Conservation (phyloP, 2,329 filamentous ascomycete species). For the Ophiocordyceps camponoti-rufipedis region DNA sequence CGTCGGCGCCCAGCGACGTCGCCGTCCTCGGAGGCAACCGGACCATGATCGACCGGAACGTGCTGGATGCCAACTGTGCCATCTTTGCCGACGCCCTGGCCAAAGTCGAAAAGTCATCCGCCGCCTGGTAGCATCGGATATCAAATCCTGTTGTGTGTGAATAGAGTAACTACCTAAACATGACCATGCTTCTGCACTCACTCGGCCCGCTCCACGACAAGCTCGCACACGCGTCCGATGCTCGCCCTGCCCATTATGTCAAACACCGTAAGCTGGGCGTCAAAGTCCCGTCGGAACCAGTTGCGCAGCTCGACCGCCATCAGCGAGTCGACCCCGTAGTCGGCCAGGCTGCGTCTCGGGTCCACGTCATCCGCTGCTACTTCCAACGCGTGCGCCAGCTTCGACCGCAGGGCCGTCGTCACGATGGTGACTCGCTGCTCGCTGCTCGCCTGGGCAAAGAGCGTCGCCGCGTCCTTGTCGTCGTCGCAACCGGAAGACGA, state of each 20-base stretch:
- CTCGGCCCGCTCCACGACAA: background rate
- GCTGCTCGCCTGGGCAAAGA: background rate
- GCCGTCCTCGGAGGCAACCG: conserved; percentile 5
- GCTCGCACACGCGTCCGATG: background rate
- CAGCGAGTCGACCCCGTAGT: conserved; percentile 6
- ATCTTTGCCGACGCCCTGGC: conserved; percentile 4
- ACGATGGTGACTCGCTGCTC: background rate
- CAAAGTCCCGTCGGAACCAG: conserved; percentile 6
- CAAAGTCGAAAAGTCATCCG: conserved; percentile 14
- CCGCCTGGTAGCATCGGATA: background rate
- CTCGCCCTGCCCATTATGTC: conserved; percentile 3
- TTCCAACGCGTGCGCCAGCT: background rate
- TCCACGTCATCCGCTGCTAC: conserved; percentile 1
- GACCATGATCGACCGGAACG: conserved; percentile 4
- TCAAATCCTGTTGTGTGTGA: no score
- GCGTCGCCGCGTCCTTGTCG: background rate
- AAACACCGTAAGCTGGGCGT: conserved; percentile 5
- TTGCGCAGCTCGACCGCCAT: conserved; percentile 6
- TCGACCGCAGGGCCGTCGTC: background rate
- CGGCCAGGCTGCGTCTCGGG: conserved; percentile 3
- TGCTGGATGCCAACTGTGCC: conserved; percentile 6
- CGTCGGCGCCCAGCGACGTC: conserved; percentile 6
- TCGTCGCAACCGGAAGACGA: background rate
- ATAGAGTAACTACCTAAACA: no score
- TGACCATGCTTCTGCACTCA: background rate